These are phyloP conservation scores for Candida argentea DNA, from an alignment of 805 yeast genomes.

Conservation along the genomic window DNA sequence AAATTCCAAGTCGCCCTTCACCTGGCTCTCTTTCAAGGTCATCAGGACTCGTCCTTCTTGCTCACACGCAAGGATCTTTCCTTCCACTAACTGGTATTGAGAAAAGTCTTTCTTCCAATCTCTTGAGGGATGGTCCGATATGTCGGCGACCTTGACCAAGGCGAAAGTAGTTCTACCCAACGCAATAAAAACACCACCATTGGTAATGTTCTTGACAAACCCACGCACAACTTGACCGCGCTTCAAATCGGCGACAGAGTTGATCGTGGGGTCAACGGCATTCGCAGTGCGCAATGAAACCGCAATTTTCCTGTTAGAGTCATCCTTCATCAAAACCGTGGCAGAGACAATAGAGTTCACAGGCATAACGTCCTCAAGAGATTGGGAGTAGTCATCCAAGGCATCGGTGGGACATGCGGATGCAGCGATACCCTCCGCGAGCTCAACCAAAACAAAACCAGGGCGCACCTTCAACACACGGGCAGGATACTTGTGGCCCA, in stretches of 20 bases:
- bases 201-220: slow-evolving; percentile 64
- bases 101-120: slow-evolving; percentile 81
- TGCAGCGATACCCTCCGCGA: slow-evolving; percentile 55
- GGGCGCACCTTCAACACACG: slow-evolving; percentile 50
- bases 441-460: slow-evolving; percentile 53
- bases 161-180: slow-evolving; percentile 66
- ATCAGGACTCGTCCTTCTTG: slow-evolving; percentile 57
- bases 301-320: slow-evolving; percentile 40
- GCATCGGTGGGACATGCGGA: slow-evolving; percentile 71
- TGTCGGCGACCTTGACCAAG: slow-evolving; percentile 68
- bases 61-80: slow-evolving; percentile 57
- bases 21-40: slow-evolving; percentile 73
- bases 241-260: slow-evolving; percentile 41
- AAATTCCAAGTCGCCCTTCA: slow-evolving; percentile 55
- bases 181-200: slow-evolving; percentile 69
- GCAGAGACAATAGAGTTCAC: slow-evolving; percentile 50
- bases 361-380: slow-evolving; percentile 38
- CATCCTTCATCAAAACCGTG: slow-evolving; percentile 39
- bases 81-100: slow-evolving; percentile 62
- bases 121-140: slow-evolving; percentile 71
- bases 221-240: slow-evolving; percentile 74
- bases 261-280: slow-evolving; percentile 43
- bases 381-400: slow-evolving; percentile 50
- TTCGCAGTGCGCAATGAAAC: slow-evolving; percentile 51
- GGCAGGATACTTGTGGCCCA: slow-evolving; percentile 51